These are phyloP conservation scores for Ormosia semicastrata DNA, from an alignment of 306 rosid species.

Conservation along the genomic window DNA sequence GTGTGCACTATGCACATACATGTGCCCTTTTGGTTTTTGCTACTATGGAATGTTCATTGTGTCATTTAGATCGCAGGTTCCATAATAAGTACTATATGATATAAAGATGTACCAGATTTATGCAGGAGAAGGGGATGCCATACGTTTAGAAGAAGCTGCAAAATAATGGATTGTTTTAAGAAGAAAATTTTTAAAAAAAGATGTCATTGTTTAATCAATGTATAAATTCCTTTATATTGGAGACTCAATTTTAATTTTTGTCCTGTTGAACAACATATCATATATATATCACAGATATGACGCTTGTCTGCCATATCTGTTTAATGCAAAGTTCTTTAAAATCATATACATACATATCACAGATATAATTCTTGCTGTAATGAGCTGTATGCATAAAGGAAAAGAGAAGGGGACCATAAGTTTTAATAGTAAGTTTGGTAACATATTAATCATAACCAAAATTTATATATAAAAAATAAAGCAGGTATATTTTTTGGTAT, in stretches of 20 bases:
- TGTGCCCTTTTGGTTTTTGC: slow-evolving; percentile 36
- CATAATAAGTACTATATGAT: slow-evolving; percentile 10
- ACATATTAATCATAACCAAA: background rate
- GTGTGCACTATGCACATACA: slow-evolving; percentile 15
- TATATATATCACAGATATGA: background rate
- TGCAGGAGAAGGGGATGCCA: background rate
- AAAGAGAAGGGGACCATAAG: slow-evolving; percentile 4
- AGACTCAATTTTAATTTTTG: background rate
- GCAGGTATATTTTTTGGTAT: background rate
- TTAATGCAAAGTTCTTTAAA: background rate
- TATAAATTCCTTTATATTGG: background rate
- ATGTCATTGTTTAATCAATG: background rate
- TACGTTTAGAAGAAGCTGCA: background rate
- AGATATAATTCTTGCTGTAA: background rate
- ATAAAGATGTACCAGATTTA: slow-evolving; percentile 9
- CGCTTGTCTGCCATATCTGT: background rate
- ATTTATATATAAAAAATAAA: background rate
- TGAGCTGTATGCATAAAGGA: background rate
- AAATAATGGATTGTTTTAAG: background rate
- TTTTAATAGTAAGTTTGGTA: background rate
- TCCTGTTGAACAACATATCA: background rate
- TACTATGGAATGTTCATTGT: slow-evolving; percentile 30
- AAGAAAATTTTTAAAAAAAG: background rate
- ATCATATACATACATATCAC: background rate
- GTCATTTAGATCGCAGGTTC: slow-evolving; percentile 18